Conservation (phyloP, 441 rosid genomes). For the Hypseocharis bilobata region DNA sequence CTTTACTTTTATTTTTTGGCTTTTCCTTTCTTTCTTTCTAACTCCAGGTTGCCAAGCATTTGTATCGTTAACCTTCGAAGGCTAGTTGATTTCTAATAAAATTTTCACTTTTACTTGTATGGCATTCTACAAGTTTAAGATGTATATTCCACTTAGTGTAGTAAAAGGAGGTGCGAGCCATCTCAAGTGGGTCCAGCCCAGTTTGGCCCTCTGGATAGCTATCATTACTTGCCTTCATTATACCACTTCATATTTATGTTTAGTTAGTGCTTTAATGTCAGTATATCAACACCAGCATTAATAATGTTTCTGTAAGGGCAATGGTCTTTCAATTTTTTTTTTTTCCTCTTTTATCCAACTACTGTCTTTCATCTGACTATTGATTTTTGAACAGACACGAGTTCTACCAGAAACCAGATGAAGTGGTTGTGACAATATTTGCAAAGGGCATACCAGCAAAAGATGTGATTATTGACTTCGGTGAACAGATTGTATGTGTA, state of each 20-base stretch:
- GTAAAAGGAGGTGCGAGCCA: background rate
- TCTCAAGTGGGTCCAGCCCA: background rate
- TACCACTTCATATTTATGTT: background rate
- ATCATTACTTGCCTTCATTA: background rate
- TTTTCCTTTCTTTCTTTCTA: no score
- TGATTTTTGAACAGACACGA: constrained; percentile 18
- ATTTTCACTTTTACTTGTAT: background rate
- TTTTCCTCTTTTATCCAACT: background rate
- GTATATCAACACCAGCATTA: background rate
- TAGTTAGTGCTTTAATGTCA: background rate
- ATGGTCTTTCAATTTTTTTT: background rate
- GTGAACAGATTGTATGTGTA: constrained; percentile 25
- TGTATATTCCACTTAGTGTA: background rate
- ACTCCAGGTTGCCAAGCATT: no score
- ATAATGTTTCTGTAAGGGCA: background rate
- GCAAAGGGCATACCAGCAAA: constrained; percentile 26
- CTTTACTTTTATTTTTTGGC: no score
- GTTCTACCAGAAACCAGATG: constrained; percentile 27
- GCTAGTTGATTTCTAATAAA: no score
- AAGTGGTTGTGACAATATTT: constrained; percentile 28
- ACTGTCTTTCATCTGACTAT: background rate
- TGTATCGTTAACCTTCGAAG: no score
- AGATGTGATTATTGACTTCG: constrained; percentile 22
- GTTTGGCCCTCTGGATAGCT: background rate
- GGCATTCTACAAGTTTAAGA: background rate